Evolutionary conservation across 176 grass and related monocot genomes (phyloP).

Genomic region (Aegilops sharonensis): DNA sequence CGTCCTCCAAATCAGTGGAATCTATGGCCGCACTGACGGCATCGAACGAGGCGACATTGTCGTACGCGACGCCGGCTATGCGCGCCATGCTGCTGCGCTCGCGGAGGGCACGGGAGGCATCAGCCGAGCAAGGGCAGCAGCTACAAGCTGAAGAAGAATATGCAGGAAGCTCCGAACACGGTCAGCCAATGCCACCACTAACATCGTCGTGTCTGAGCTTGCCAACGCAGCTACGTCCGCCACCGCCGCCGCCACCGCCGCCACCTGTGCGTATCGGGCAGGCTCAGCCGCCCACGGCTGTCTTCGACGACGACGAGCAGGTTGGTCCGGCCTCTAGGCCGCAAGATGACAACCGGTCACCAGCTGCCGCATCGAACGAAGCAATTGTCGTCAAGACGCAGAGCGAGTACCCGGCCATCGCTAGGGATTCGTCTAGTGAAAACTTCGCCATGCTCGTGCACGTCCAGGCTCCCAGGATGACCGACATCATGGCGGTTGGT

Average conservation of each 20-base stretch:
- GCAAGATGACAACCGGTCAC: not conserved
- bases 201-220: no score
- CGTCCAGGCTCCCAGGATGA: constrained; percentile 37
- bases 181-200: no score
- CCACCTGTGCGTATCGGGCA: no score
- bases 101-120: not conserved
- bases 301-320: constrained; percentile 34
- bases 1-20: no score
- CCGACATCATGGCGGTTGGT: not conserved
- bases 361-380: not conserved
- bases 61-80: constrained; percentile 43
- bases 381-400: constrained; percentile 36
- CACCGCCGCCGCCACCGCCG: no score
- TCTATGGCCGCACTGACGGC: no score
- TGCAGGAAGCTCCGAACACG: not conserved
- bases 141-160: not conserved
- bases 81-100: constrained; percentile 36
- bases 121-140: not conserved
- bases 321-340: not conserved
- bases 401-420: constrained; percentile 46
- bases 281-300: no score
- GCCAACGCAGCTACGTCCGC: no score
- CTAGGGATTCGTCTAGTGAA: constrained; percentile 29
- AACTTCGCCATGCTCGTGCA: constrained; percentile 51
- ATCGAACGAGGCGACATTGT: not conserved